These are phyloP conservation scores for Apiospora arundinis DNA, from an alignment of 2,329 filamentous ascomycete genomes.

Conservation along the genomic window DNA sequence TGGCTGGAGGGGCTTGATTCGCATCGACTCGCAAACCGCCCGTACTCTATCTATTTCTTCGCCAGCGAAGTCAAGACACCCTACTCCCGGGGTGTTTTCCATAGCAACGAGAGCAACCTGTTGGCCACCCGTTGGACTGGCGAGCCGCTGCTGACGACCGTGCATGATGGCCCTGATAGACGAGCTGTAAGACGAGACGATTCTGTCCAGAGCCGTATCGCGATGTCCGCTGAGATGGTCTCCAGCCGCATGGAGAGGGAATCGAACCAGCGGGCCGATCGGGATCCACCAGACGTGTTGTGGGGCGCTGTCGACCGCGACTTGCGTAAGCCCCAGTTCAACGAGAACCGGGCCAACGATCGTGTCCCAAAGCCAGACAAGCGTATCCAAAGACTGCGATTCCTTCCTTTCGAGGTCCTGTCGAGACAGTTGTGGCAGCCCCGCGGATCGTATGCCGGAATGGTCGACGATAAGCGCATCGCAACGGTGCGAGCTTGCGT, in stretches of 20 bases:
- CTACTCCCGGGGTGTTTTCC: neutral
- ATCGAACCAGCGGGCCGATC: constrained; percentile 35
- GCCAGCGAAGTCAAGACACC: neutral
- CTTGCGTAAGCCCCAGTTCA: constrained; percentile 32
- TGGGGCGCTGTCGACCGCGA: constrained; percentile 26
- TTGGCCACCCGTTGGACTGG: no score
- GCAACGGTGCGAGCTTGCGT: no score
- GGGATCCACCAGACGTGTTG: constrained; percentile 45
- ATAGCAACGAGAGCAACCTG: neutral
- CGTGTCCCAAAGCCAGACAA: constrained; percentile 43
- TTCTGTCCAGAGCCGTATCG: constrained; percentile 39
- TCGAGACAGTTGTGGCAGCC: constrained; percentile 29
- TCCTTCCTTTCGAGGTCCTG: constrained; percentile 17
- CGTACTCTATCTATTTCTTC: constrained; percentile 30
- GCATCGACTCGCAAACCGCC: constrained; percentile 23
- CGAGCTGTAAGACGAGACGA: constrained; percentile 45
- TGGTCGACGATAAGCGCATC: no score
- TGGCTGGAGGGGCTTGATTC: no score
- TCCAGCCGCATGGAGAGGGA: constrained; percentile 45
- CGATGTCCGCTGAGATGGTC: constrained; percentile 30
- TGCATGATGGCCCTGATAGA: constrained; percentile 43
- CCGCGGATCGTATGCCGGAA: constrained; percentile 28
- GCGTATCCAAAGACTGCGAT: constrained; percentile 16
- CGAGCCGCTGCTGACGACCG: constrained; percentile 29
- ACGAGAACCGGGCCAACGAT: constrained; percentile 36